These are phyloP conservation scores for Malus fusca DNA, from an alignment of 306 rosid species.

Conservation along the genomic window DNA sequence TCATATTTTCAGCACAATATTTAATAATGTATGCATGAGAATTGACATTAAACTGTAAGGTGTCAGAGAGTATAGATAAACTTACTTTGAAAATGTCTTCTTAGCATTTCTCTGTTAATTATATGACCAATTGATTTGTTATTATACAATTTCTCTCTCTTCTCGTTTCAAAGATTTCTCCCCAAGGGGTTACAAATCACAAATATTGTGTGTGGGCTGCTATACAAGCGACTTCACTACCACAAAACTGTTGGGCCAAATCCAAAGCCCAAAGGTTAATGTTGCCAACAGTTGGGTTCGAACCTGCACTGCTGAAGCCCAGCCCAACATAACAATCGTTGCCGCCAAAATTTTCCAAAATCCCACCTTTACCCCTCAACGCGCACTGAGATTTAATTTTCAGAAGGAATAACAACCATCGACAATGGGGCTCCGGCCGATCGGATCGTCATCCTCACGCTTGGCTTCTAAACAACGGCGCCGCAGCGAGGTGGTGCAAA, in stretches of 20 bases:
- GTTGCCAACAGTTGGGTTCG: background rate
- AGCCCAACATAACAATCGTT: background rate
- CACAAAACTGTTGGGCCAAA: background rate
- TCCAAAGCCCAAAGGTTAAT: background rate
- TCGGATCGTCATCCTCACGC: background rate
- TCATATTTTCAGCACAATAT: no score
- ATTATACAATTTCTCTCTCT: no score
- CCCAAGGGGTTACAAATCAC: background rate
- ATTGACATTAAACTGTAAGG: no score
- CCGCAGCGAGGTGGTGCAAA: background rate
- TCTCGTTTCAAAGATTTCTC: no score
- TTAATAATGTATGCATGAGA: no score
- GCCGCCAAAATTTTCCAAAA: background rate
- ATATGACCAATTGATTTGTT: no score
- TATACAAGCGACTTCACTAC: no score
- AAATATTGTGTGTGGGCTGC: no score
- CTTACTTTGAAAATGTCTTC: rapidly evolving
- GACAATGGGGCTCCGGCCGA: background rate
- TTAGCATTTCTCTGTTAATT: no score
- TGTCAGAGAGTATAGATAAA: no score
- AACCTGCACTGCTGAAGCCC: background rate
- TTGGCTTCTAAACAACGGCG: background rate
- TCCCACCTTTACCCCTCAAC: background rate
- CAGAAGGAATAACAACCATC: background rate
- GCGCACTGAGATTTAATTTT: no score